Evolutionary conservation across 192 early-diverging fungal species (phyloP), one percentile per base, ranked within the genome.

Genomic region (Phlyctochytrium bullatum): DNA sequence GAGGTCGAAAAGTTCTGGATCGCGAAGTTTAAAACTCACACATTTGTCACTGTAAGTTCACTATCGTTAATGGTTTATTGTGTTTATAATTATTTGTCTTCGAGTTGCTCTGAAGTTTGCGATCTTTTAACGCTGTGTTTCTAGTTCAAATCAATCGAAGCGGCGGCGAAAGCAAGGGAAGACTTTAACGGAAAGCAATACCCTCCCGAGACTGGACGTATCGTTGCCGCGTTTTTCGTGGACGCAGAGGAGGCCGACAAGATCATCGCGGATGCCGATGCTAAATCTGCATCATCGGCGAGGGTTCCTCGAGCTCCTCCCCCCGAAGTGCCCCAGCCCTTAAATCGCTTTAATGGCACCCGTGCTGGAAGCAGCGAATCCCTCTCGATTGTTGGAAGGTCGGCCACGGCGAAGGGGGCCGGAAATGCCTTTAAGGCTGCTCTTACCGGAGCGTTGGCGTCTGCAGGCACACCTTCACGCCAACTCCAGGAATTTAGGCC

Each of bases 21-120:
- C 54, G 72, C 78, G 36, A 80, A 78, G 36, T 75, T 78, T 40
- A 78, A 76, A 36, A 65, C 76, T 0, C 72, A 78, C 66, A 73
- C 72, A 24, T 80, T 40, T 72, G 76, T 67, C 33, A 75, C 76
- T 52, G 78, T 80, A 67, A 51, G 70, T 63, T 25, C 25, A 10
- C 14, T 25, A 10, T 10, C 27, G 10, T 28, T 25, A 24, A 28
- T 10, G 6, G 6, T 57, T 10, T 27, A 14, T 28, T 27, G 10
- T 57, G 6, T 14, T 27, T 57, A 25, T 24, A n/a, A n/a, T n/a
- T n/a, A n/a, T n/a, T n/a, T n/a, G n/a, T n/a, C n/a, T n/a, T n/a
- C n/a, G n/a, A n/a, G n/a, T n/a, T n/a, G n/a, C n/a, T n/a, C n/a
- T n/a, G n/a, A n/a, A n/a, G n/a, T n/a, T n/a, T n/a, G n/a, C n/a